These are phyloP conservation scores for Diaporthe humulicola DNA, from an alignment of 2,329 filamentous ascomycete species.

Conservation along the genomic window DNA sequence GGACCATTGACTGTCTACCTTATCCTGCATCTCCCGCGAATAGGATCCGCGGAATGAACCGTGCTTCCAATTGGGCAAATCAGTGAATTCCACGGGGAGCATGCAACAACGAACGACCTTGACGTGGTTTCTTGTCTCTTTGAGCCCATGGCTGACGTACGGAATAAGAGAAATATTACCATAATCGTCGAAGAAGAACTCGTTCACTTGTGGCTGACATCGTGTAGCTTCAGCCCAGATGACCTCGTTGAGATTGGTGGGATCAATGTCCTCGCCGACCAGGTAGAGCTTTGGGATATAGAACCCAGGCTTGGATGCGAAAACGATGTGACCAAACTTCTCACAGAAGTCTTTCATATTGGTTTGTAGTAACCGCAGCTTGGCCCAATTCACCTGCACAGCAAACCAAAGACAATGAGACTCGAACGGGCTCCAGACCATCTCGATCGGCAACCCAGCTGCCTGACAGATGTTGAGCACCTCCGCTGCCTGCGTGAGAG, in stretches of 20 bases:
- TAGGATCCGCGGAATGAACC: neutral
- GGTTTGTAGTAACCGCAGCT: neutral
- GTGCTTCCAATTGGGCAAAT: neutral
- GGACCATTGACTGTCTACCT: neutral
- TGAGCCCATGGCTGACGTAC: neutral
- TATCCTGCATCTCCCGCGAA: neutral
- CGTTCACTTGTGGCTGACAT: neutral
- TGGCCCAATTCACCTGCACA: neutral
- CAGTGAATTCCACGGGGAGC: neutral
- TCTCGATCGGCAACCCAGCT: neutral
- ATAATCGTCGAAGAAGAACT: neutral
- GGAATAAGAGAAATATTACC: neutral
- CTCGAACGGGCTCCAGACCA: neutral
- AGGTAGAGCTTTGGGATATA: neutral
- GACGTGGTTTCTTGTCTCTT: neutral
- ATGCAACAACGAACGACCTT: neutral
- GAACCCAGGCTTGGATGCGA: neutral
- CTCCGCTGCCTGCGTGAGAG: neutral
- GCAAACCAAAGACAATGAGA: neutral
- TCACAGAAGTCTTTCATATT: slow-evolving; percentile 1
- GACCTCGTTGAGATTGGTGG: neutral
- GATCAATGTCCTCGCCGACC: neutral
- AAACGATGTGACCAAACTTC: neutral
- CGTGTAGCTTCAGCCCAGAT: neutral
- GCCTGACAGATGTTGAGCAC: neutral